Evolutionary conservation across 768 basidiomycete species (phyloP).

Genomic region (Lactarius pseudohatsudake): DNA sequence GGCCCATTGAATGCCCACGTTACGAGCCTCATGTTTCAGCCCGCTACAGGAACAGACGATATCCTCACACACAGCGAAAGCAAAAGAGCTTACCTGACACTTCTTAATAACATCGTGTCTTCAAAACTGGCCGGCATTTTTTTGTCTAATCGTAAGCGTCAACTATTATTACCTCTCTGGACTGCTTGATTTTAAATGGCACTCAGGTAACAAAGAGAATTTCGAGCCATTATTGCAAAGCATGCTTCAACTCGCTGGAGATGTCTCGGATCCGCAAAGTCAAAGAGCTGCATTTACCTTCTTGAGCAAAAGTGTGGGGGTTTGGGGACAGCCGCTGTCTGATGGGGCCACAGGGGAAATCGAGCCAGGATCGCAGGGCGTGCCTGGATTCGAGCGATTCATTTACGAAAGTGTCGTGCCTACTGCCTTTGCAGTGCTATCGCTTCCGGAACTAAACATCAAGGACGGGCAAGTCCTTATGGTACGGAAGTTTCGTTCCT

Average conservation of each 20-base stretch:
- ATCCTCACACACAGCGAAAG: slow-evolving; percentile 74
- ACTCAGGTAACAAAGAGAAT: slow-evolving; percentile 58
- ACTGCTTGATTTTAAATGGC: slow-evolving; percentile 31
- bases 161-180: slow-evolving; percentile 6
- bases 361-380: slow-evolving; percentile 35
- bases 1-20: slow-evolving; percentile 85
- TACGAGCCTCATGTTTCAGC: slow-evolving; percentile 72
- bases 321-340: slow-evolving; percentile 61
- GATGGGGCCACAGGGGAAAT: slow-evolving; percentile 32
- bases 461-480: slow-evolving; percentile 85
- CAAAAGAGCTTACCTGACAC: slow-evolving; percentile 82
- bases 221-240: slow-evolving; percentile 76
- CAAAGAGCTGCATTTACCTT: slow-evolving; percentile 82
- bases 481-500: slow-evolving; percentile 47
- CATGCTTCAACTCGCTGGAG: slow-evolving; percentile 70
- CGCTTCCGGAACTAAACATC: slow-evolving; percentile 76
- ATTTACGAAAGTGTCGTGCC: slow-evolving; percentile 87
- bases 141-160: slow-evolving; percentile 76
- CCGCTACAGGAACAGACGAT: slow-evolving; percentile 86
- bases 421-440: slow-evolving; percentile 77
- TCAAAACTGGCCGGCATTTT: slow-evolving; percentile 83
- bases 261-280: slow-evolving; percentile 69
- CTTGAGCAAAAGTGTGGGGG: slow-evolving; percentile 62
- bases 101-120: slow-evolving; percentile 78
- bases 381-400: slow-evolving; percentile 92